Percentiles rank a stretch among this genome's conserved stretches.
Conservation (phyloP, 2,329 filamentous ascomycete species). For the Beauveria rudraprayagi region DNA sequence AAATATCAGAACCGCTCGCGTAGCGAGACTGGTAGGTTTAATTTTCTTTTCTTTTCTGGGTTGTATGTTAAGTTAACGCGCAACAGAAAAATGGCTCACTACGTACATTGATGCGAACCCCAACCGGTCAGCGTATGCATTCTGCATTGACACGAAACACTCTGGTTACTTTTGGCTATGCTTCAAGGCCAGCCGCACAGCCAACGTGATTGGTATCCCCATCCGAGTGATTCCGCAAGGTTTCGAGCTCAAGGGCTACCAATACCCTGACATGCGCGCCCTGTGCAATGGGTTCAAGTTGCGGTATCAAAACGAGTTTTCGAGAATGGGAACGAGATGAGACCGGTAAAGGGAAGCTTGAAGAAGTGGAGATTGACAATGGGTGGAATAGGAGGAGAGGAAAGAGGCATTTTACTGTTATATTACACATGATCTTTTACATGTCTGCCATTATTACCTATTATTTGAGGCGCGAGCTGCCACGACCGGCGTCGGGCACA, state of each 20-base stretch:
- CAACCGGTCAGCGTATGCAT: conserved; percentile 85
- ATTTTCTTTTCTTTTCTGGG: neutral
- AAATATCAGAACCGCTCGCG: conserved; percentile 82
- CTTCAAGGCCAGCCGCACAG: conserved; percentile 82
- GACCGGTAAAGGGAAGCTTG: neutral
- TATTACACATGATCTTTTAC: conserved; percentile 1
- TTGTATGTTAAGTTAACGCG: neutral
- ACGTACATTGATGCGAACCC: conserved; percentile 97
- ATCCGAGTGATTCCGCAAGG: conserved; percentile 90
- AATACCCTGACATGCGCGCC: conserved; percentile 90
- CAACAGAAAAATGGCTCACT: conserved; percentile 81
- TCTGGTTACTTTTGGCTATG: conserved; percentile 93
- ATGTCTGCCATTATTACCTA: neutral
- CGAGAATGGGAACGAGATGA: conserved; percentile 44
- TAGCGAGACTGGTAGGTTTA: conserved; percentile 69
- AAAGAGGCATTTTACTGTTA: neutral
- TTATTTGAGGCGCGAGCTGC: neutral
- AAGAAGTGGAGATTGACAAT: neutral
- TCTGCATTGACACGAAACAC: conserved; percentile 87
- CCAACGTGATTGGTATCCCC: conserved; percentile 67
- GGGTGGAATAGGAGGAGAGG: neutral
- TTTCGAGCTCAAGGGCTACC: conserved; percentile 80
- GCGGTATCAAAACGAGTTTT: conserved; percentile 58
- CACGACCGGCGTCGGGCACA: neutral
- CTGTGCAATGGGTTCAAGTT: conserved; percentile 97